A percentile compares a stretch with the other conserved stretches of the same genome.
phyloP scores from a whole-genome alignment of 1,284 basidiomycete genomes.

The Omphalotus olearius region DNA sequence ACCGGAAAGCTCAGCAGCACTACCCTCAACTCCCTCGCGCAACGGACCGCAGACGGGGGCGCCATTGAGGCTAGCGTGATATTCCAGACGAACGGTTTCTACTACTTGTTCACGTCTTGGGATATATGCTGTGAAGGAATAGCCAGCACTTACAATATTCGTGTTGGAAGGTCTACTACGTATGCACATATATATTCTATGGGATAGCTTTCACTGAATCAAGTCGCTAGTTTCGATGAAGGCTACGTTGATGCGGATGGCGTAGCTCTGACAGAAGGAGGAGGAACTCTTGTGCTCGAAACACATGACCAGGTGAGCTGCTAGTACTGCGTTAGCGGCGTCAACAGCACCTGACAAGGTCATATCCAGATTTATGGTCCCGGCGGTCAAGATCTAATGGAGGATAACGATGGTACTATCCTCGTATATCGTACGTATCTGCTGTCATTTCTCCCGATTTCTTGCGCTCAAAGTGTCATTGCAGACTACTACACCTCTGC shows the following conservation, averaged over 20 bases:
- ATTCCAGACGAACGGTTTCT: slow-evolving; percentile 41
- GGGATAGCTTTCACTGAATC: background rate
- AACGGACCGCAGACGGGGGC: slow-evolving; percentile 36
- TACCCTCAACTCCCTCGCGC: slow-evolving; percentile 39
- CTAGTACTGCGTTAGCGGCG: background rate
- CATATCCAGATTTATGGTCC: slow-evolving; percentile 38
- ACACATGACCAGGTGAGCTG: slow-evolving; percentile 38
- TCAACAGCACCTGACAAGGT: background rate
- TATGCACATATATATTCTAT: slow-evolving; percentile 18
- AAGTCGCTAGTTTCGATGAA: slow-evolving; percentile 30
- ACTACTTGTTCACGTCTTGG: slow-evolving; percentile 57
- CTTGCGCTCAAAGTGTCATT: slow-evolving; percentile 8
- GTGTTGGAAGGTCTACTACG: slow-evolving; percentile 47
- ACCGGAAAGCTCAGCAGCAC: slow-evolving; percentile 39
- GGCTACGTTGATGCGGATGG: slow-evolving; percentile 46
- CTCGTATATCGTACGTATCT: slow-evolving; percentile 37
- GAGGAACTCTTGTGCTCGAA: slow-evolving; percentile 49
- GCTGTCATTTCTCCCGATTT: slow-evolving; percentile 19
- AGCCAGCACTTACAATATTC: slow-evolving; percentile 54
- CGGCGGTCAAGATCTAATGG: slow-evolving; percentile 38
- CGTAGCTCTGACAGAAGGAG: slow-evolving; percentile 42
- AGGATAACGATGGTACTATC: slow-evolving; percentile 33
- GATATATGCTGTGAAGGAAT: slow-evolving; percentile 51
- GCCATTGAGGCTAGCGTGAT: slow-evolving; percentile 47
- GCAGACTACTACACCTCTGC: slow-evolving; percentile 48